Evolutionary conservation across 768 basidiomycete species (phyloP).

Genomic region (Mycena metata): DNA sequence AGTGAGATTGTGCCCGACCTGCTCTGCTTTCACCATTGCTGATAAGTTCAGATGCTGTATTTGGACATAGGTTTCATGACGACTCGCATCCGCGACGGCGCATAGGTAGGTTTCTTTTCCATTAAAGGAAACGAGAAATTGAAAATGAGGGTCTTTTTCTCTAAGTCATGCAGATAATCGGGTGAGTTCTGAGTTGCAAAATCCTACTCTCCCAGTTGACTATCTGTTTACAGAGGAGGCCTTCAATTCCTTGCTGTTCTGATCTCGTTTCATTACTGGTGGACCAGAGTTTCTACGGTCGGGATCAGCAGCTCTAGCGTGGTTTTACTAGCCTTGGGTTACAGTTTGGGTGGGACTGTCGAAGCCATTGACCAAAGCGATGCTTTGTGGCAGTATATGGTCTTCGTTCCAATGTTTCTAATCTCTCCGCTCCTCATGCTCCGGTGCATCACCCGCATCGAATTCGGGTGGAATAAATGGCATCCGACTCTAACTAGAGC

Average conservation of each 20-base stretch:
- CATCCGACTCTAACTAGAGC: slow-evolving; percentile 40
- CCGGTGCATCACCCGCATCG: slow-evolving; percentile 42
- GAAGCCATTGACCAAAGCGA: slow-evolving; percentile 7
- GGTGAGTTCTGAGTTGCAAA: slow-evolving; percentile 31
- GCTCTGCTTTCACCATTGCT: not conserved
- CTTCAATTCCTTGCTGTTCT: slow-evolving; percentile 26
- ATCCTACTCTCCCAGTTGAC: not conserved
- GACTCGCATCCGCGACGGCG: slow-evolving; percentile 49
- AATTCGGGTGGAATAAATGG: slow-evolving; percentile 42
- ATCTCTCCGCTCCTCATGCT: slow-evolving; percentile 44
- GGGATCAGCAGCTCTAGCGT: slow-evolving; percentile 44
- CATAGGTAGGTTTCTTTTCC: no score
- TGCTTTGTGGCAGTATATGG: no score
- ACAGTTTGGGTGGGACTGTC: slow-evolving; percentile 24
- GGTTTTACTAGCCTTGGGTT: slow-evolving; percentile 36
- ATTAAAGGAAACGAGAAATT: no score
- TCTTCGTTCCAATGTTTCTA: slow-evolving; percentile 6
- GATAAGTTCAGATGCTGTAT: slow-evolving; percentile 42
- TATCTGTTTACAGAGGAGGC: slow-evolving; percentile 27
- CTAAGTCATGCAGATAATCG: slow-evolving; percentile 25
- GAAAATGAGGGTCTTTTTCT: no score
- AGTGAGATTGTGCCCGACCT: slow-evolving; percentile 39
- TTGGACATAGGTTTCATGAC: slow-evolving; percentile 47
- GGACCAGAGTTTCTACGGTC: slow-evolving; percentile 48
- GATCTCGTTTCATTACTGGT: slow-evolving; percentile 51